Conservation (phyloP, 495 filamentous ascomycete species). For the Peziza echinospora region DNA sequence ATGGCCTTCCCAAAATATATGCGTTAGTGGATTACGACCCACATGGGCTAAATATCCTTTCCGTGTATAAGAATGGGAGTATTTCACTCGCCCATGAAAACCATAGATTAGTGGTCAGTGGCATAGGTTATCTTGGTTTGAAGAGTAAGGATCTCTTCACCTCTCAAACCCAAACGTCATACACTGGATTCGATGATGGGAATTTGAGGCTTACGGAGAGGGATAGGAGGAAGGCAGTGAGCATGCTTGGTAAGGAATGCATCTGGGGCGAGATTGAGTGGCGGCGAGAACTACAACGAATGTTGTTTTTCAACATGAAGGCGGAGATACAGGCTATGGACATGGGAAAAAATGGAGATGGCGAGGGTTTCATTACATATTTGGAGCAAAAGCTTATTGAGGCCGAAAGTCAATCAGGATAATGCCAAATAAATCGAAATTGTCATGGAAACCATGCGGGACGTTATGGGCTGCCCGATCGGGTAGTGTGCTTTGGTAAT, state of each 20-base stretch:
- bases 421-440: no score
- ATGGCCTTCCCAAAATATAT: slow-evolving; percentile 22
- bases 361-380: no score
- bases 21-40: slow-evolving; percentile 71
- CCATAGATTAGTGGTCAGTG: slow-evolving; percentile 31
- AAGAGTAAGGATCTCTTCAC: slow-evolving; percentile 35
- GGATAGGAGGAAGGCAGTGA: slow-evolving; percentile 45
- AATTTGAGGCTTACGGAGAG: slow-evolving; percentile 31
- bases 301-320: slow-evolving; percentile 73
- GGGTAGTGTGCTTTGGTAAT: no score
- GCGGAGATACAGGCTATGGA: slow-evolving; percentile 57
- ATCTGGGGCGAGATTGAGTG: slow-evolving; percentile 26
- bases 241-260: slow-evolving; percentile 38
- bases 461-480: no score
- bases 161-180: slow-evolving; percentile 3
- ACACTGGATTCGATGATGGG: slow-evolving; percentile 7
- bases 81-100: slow-evolving; percentile 48
- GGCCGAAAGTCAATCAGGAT: no score
- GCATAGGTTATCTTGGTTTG: slow-evolving; percentile 55
- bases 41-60: slow-evolving; percentile 65
- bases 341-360: no score
- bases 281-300: slow-evolving; percentile 45
- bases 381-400: no score
- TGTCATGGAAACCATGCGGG: no score
- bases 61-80: slow-evolving; percentile 76